Evolutionary conservation across 305 asterid genomes (phyloP), one percentile per base, ranked within the genome.

Genomic region (Caryopteris hybrid): DNA sequence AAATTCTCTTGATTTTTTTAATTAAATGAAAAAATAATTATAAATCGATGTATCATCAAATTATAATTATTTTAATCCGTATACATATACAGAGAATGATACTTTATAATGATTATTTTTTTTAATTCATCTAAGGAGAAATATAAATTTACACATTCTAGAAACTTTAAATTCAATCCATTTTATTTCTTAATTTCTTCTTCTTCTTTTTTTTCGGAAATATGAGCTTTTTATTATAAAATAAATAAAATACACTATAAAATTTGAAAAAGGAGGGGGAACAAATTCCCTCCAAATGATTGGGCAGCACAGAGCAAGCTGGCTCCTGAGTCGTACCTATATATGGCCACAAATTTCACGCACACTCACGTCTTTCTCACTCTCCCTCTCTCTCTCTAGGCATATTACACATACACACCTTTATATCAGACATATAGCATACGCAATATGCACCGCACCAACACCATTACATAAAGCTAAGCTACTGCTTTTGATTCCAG

Each of bases 221-320:
- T 25, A 2, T 25, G 31, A 25, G 31, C 4, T 25, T 1, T 16
- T 47, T 10, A 0, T 4, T 47, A 17, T 11, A 2, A 16, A 12
- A 59, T 39, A 23, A 7, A 48, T 1, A 5, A 16, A 23, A 38
- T 16, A 64, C 12, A 9, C 21, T 59, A 41, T 20, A 17, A 54
- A 76, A 43, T 64, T 71, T 61, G 66, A 71, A 73, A 77, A 57
- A 64, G 61, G 60, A 50, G 58, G 65, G 43, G 79, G 80, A 74
- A 77, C 78, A 77, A 71, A 77, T 78, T 81, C 85, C 83, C 80
- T 75, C 80, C 83, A 78, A 78, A 54, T 68, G 76, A 68, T 77
- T 77, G 80, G 82, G 76, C 71, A 72, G 33, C 67, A 53, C 21
- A 51, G 70, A 29, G 69, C 63, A 61, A 50, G 75, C 75, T 60